Percentiles rank a stretch among this genome's conserved stretches.
These are phyloP conservation scores for Pittosporum tobira DNA, from an alignment of 129 eudicot species.

Conservation along the genomic window DNA sequence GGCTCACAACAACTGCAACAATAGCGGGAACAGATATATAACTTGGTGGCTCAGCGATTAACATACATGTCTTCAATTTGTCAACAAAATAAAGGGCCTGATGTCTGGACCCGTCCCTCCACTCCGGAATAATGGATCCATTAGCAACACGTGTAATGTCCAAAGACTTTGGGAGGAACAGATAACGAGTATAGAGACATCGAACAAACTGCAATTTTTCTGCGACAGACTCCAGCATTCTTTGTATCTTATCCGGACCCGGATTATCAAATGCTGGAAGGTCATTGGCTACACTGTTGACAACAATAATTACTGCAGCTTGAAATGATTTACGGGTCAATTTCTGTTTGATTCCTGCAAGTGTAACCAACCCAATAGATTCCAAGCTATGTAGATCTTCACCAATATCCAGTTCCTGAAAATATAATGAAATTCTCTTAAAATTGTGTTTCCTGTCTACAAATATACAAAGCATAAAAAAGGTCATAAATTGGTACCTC, in stretches of 20 bases:
- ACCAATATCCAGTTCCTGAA: constrained; percentile 54
- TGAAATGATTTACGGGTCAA: constrained; percentile 67
- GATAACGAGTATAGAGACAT: constrained; percentile 63
- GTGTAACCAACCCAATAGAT: constrained; percentile 48
- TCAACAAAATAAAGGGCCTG: constrained; percentile 71
- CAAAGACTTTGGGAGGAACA: constrained; percentile 56
- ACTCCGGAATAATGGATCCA: constrained; percentile 60
- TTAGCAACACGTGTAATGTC: constrained; percentile 62
- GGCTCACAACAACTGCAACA: constrained; percentile 66
- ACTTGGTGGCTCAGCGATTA: constrained; percentile 80
- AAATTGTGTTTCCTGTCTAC: neutral
- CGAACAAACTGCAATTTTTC: constrained; percentile 62
- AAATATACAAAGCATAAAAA: neutral
- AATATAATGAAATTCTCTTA: constrained; percentile 7
- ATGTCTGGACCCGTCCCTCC: constrained; percentile 50
- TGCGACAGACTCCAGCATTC: constrained; percentile 44
- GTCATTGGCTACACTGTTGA: constrained; percentile 31
- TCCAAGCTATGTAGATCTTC: constrained; percentile 47
- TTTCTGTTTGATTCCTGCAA: constrained; percentile 42
- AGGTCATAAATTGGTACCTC: constrained; percentile 61
- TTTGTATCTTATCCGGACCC: constrained; percentile 29
- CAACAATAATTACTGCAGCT: constrained; percentile 57
- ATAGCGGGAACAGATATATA: constrained; percentile 64
- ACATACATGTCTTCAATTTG: constrained; percentile 33
- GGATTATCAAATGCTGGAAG: constrained; percentile 27